phyloP scores from a whole-genome alignment of 129 eudicot species.

The Flaveria ramosissima region DNA sequence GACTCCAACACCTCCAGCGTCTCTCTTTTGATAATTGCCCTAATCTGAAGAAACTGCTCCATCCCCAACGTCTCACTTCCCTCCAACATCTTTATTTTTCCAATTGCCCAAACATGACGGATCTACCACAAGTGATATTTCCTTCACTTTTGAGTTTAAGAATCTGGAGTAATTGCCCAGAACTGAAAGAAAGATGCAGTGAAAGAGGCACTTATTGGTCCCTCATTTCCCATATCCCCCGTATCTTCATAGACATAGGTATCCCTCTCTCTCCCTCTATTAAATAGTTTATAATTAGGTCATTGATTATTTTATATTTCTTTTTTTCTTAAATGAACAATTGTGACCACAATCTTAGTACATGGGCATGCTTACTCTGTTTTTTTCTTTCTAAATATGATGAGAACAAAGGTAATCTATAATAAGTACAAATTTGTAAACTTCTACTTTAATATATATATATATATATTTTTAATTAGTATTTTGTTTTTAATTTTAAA shows the following conservation, averaged over 20 bases:
- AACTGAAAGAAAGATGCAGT: neutral
- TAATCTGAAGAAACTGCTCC: neutral
- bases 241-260: neutral
- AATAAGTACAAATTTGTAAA: too few species aligned
- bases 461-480: too few species aligned
- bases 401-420: neutral
- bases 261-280: neutral
- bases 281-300: neutral
- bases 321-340: neutral
- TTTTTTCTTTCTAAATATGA: neutral
- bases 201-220: constrained; percentile 4
- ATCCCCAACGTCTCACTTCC: neutral
- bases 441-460: too few species aligned
- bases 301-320: too few species aligned
- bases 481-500: too few species aligned
- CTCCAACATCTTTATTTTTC: neutral
- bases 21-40: neutral
- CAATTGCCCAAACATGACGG: too few species aligned
- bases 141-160: neutral
- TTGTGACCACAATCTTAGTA: neutral
- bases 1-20: neutral
- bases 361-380: neutral
- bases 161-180: neutral
- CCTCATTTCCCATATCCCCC: constrained; percentile 26
- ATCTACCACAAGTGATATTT: too few species aligned